These are phyloP conservation scores for Stephanodiscus minutulus DNA, from an alignment of 108 stramenopile genomes.

Conservation along the genomic window DNA sequence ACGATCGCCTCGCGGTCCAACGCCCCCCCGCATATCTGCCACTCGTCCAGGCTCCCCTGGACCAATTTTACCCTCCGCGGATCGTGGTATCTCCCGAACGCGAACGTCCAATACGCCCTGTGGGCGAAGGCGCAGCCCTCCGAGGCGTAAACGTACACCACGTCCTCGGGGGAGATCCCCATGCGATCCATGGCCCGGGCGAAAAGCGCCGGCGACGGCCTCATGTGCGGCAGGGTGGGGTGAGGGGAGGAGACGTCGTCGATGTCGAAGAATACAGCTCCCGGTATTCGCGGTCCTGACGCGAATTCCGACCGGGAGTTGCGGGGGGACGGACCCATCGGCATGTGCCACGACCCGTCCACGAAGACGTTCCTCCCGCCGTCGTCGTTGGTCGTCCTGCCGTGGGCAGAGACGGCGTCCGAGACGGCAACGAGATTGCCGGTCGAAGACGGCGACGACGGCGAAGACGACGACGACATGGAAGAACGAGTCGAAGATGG, in stretches of 20 bases:
- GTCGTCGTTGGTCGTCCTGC: background rate
- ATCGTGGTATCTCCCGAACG: conserved; percentile 45
- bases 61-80: conserved; percentile 49
- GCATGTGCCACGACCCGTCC: conserved; percentile 53
- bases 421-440: conserved; percentile 23
- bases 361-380: conserved; percentile 21
- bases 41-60: conserved; percentile 69
- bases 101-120: conserved; percentile 68
- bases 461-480: too few species aligned
- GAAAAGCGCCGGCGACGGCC: conserved; percentile 38
- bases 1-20: conserved; percentile 34
- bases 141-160: conserved; percentile 58
- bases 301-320: conserved; percentile 29
- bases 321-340: conserved; percentile 24
- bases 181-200: conserved; percentile 55
- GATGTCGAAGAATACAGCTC: conserved; percentile 70
- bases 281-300: conserved; percentile 66
- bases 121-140: conserved; percentile 61
- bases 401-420: conserved; percentile 28
- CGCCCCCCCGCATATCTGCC: conserved; percentile 56
- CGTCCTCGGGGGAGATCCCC: conserved; percentile 42
- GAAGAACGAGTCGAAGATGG: background rate
- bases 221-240: conserved; percentile 49
- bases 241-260: conserved; percentile 58
- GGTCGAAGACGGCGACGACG: background rate